Conservation (phyloP, 345 rosid species). For the Limnanthes douglasii region DNA sequence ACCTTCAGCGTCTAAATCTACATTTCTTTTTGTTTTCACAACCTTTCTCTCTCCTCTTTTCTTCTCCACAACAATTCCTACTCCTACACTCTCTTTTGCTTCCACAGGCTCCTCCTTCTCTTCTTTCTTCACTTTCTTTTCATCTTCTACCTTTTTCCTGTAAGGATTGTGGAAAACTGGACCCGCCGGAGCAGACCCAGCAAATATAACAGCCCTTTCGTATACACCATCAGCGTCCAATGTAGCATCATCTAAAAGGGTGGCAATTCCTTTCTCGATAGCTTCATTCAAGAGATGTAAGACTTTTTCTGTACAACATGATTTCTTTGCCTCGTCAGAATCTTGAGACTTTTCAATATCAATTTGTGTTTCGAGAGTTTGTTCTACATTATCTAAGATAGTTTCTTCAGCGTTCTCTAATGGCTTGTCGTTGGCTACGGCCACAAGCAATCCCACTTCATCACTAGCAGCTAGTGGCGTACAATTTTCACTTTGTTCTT, state of each 20-base stretch:
- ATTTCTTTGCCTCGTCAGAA: neutral
- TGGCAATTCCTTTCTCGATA: slow-evolving; percentile 53
- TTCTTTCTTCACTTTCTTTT: slow-evolving; percentile 25
- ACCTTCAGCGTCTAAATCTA: slow-evolving; percentile 14
- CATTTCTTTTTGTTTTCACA: slow-evolving; percentile 7
- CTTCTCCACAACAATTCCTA: slow-evolving; percentile 10
- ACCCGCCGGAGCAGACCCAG: slow-evolving; percentile 41
- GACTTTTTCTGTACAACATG: slow-evolving; percentile 23
- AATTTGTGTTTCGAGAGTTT: slow-evolving; percentile 5
- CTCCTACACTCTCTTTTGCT: slow-evolving; percentile 8
- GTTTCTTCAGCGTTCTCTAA: too few relatives aligned
- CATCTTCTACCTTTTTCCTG: slow-evolving; percentile 15
- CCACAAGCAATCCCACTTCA: too few relatives aligned
- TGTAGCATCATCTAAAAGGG: slow-evolving; percentile 25
- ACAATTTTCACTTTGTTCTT: slow-evolving; percentile 8
- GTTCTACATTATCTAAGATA: too few relatives aligned
- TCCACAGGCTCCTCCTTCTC: slow-evolving; percentile 11
- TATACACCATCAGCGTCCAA: slow-evolving; percentile 52
- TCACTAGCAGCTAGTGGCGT: neutral
- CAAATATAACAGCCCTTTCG: slow-evolving; percentile 38
- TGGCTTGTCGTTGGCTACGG: too few relatives aligned
- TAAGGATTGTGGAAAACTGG: slow-evolving; percentile 34
- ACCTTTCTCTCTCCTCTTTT: slow-evolving; percentile 14
- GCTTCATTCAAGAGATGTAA: slow-evolving; percentile 46
- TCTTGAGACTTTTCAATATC: slow-evolving; percentile 16